These are phyloP conservation scores for Phylloporus sp. DNA, from an alignment of 768 basidiomycete genomes.

Conservation along the genomic window DNA sequence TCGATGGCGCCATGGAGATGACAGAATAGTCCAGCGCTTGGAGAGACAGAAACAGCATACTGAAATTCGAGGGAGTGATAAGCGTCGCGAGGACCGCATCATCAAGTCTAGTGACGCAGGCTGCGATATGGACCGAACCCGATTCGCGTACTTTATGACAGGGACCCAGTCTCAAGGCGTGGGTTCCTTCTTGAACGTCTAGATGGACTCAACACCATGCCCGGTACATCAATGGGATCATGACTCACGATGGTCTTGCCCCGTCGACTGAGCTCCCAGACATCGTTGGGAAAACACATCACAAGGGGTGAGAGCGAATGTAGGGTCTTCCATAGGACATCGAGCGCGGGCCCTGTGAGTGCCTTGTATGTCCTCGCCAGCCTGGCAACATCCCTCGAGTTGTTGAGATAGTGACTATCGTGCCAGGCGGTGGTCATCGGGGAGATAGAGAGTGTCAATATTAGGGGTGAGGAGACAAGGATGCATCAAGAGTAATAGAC, in stretches of 20 bases:
- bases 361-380: constrained; percentile 29
- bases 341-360: constrained; percentile 27
- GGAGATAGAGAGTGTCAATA: constrained; percentile 23
- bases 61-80: constrained; percentile 20
- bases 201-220: no score
- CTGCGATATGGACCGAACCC: constrained; percentile 21
- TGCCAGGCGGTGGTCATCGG: constrained; percentile 17
- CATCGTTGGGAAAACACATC: constrained; percentile 25
- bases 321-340: constrained; percentile 30
- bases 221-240: neutral
- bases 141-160: constrained; percentile 23
- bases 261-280: constrained; percentile 21
- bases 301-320: constrained; percentile 27
- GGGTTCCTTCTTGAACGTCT: constrained; percentile 22
- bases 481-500: constrained; percentile 18
- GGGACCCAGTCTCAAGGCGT: constrained; percentile 20
- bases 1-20: constrained; percentile 20
- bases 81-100: constrained; percentile 21
- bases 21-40: constrained; percentile 26
- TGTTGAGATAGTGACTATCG: constrained; percentile 16
- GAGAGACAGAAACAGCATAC: constrained; percentile 22
- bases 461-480: constrained; percentile 29
- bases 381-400: constrained; percentile 22
- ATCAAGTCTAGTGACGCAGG: constrained; percentile 24
- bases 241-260: constrained; percentile 23